Evolutionary conservation across 2,329 filamentous ascomycete species (phyloP), one percentile per base, ranked within the genome.

Genomic region (Colletotrichum ledebouriae): DNA sequence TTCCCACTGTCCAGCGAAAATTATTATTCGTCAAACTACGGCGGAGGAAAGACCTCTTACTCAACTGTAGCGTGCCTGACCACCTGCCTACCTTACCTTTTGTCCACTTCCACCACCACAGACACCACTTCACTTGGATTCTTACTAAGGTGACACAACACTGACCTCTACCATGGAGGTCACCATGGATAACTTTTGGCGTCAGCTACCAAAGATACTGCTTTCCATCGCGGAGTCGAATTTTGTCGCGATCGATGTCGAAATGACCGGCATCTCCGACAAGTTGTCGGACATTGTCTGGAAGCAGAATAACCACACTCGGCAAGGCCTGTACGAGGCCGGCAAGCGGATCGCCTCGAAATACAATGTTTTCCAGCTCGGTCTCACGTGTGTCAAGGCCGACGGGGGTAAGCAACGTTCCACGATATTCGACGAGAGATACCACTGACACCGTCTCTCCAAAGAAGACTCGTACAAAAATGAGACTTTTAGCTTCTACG

Each of bases 161-260:
- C 17, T 50, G 15, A 4, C 20, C 1, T 10, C 5, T 7, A 9
- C 22, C 20, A 74, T 75, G 71, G 67, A 74, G 17, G 50, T 74
- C 39, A 69, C 49, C 12, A 53, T 52, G 20, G n/a, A 65, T 1
- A 73, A 72, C 41, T 74, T 74, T 47, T 71, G 63, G 63, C 37
- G 46, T 13, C 42, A 68, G 9, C 71, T 82, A 7, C 76, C 78
- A 0, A 15, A 6, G 2, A 72, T 82, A 4, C 61, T 82, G 1
- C 37, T 73, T 0, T 70, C 73, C 2, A 76, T 80, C 6, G 67
- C 75, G 6, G 63, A 71, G 10, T 75, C 78, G 0, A 69, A 75
- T 0, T 80, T 76, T 62, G 73, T 80, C 0, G 71, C 77, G 6
- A 71, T 82, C 4, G 79, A 81, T 56, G 55, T 81, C 42, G 79